Evolutionary conservation across 768 basidiomycete species (phyloP), one percentile per base, ranked within the genome.

Genomic region (Tubosaeta sp.): DNA sequence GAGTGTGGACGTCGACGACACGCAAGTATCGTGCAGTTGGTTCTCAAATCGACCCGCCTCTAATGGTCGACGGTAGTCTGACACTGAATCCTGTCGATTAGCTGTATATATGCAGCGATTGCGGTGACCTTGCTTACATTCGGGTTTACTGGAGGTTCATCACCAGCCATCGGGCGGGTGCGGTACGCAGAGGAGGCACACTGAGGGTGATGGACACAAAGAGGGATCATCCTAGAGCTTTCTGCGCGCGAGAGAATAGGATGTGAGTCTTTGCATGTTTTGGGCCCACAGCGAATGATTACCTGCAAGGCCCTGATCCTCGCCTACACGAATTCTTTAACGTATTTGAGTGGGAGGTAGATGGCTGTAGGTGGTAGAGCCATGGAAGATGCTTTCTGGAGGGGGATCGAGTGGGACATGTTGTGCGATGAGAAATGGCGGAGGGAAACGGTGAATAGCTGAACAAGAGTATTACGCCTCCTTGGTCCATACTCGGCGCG

Each of bases 381-480:
- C 43, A 26, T 4, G 7, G 37, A 25, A 48, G 46, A 9, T 13
- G 4, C 31, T 46, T 56, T 54, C 50, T 51, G 53, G 37, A 26
- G 44, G 33, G 37, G 52, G 54, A 65, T 59, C 47, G 19, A 52
- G 53, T 37, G 34, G 35, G 38, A 48, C 55, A 54, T 55, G 56
- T 48, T 45, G 63, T 52, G 50, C 57, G 63, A 69, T 67, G 66
- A 63, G 60, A 62, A 62, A 56, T 39, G 49, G 58, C 35, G 54
- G 65, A 65, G 59, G 58, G 65, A 58, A 60, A 57, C 38, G 48
- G 60, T 69, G 65, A 56, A 67, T 62, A 65, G 51, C 62, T 58
- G 67, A 58, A 67, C 65, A 67, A 69, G 65, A 64, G 60, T 65
- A 63, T 61, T 65, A 61, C 57, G 59, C 63, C 65, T 59, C 52